Conservation (phyloP, 2,329 filamentous ascomycete species). For the Microdochium trichocladiopsis region DNA sequence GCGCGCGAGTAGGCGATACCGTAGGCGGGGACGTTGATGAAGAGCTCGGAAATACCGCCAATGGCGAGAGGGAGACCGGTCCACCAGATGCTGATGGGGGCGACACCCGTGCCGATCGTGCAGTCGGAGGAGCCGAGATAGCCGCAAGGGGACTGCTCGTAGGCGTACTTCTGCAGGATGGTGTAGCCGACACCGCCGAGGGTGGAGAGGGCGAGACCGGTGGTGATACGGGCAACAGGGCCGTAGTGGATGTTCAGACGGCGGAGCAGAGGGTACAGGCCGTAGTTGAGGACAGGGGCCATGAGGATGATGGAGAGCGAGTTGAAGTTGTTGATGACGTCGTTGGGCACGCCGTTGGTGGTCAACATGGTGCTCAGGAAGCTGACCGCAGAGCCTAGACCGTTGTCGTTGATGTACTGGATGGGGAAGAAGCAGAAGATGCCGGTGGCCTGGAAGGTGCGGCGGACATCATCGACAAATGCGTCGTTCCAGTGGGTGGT, state of each 20-base stretch:
- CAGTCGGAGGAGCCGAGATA: background rate
- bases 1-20: conserved; percentile 76
- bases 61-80: conserved; percentile 39
- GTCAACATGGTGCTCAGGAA: conserved; percentile 31
- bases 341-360: conserved; percentile 34
- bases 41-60: conserved; percentile 44
- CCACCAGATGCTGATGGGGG: background rate
- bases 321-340: conserved; percentile 35
- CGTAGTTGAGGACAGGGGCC: background rate
- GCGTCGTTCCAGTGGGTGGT: conserved; percentile 48
- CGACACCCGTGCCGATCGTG: background rate
- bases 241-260: background rate
- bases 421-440: conserved; percentile 36
- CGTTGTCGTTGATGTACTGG: conserved; percentile 22
- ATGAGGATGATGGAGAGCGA: conserved; percentile 29
- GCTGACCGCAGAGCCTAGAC: conserved; percentile 33
- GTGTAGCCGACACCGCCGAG: background rate
- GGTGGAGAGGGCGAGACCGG: background rate
- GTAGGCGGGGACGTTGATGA: conserved; percentile 53
- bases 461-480: conserved; percentile 54
- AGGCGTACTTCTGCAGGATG: background rate
- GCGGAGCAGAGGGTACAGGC: background rate
- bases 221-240: background rate
- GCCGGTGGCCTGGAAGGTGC: conserved; percentile 46
- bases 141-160: background rate